A percentile compares a stretch with the other conserved stretches of the same genome.
phyloP scores from a whole-genome alignment of 2,329 filamentous ascomycete genomes.

The Fusarium algeriense region DNA sequence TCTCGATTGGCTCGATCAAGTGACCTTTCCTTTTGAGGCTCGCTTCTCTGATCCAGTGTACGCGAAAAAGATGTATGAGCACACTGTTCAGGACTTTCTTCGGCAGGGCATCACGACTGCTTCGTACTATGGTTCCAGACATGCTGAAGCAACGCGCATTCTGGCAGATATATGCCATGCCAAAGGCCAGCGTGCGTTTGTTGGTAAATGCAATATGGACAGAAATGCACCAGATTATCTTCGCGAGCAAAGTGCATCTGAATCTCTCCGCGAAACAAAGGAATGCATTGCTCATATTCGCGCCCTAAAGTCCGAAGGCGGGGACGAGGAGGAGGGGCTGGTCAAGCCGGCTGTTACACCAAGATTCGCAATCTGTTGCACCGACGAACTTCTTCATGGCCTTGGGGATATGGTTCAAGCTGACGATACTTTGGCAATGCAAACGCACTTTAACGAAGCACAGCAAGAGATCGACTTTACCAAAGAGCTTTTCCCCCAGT shows the following conservation, averaged over 20 bases:
- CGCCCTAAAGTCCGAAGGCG: neutral
- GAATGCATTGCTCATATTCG: slow-evolving; percentile 16
- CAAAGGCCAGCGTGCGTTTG: slow-evolving; percentile 14
- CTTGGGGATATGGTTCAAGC: slow-evolving; percentile 16
- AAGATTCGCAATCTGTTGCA: slow-evolving; percentile 25
- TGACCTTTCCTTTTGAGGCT: slow-evolving; percentile 65
- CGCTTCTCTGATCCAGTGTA: slow-evolving; percentile 15
- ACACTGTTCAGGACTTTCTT: slow-evolving; percentile 12
- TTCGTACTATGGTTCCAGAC: slow-evolving; percentile 21
- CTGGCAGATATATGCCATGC: slow-evolving; percentile 15
- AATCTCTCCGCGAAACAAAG: slow-evolving; percentile 11
- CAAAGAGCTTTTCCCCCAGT: slow-evolving; percentile 7
- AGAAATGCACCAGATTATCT: slow-evolving; percentile 21
- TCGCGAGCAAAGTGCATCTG: neutral
- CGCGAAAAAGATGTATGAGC: slow-evolving; percentile 8
- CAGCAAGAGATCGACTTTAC: slow-evolving; percentile 22
- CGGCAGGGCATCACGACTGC: slow-evolving; percentile 26
- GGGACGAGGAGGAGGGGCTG: neutral
- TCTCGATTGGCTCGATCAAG: slow-evolving; percentile 72
- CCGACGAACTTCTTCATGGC: slow-evolving; percentile 11
- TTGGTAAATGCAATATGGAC: slow-evolving; percentile 27
- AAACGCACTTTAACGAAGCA: slow-evolving; percentile 27
- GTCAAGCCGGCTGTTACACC: slow-evolving; percentile 19
- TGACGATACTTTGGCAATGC: slow-evolving; percentile 11
- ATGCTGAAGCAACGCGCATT: slow-evolving; percentile 19